Evolutionary conservation across 345 rosid genomes (phyloP).

Genomic region (Eucalyptus polyanthemos): DNA sequence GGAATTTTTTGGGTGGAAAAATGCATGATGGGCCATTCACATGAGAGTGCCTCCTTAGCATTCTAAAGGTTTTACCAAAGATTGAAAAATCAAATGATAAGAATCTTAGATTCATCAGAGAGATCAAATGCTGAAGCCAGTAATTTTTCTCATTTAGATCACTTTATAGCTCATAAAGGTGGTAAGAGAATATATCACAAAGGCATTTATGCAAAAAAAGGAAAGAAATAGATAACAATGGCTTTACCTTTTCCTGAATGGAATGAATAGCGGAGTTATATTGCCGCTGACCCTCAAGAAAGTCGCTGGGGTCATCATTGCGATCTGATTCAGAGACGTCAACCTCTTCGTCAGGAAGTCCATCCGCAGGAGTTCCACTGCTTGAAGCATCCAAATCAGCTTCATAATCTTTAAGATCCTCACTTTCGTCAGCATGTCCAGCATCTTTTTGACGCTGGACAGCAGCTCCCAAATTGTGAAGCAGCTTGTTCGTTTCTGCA

Average conservation of each 20-base stretch:
- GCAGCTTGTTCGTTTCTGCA: constrained; percentile 92
- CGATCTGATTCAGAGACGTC: constrained; percentile 63
- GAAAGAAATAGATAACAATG: neutral
- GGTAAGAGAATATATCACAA: neutral
- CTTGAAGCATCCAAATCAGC: constrained; percentile 64
- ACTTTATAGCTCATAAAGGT: neutral
- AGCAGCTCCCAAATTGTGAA: constrained; percentile 93
- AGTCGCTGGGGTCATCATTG: constrained; percentile 69
- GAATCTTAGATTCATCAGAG: neutral
- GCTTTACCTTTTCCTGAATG: constrained; percentile 80
- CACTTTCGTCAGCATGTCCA: constrained; percentile 56
- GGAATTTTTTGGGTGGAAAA: neutral
- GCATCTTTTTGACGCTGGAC: constrained; percentile 97
- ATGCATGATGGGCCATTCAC: neutral
- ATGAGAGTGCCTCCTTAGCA: neutral
- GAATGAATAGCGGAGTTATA: constrained; percentile 94
- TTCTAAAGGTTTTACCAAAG: neutral
- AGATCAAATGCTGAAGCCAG: neutral
- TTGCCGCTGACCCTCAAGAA: constrained; percentile 96
- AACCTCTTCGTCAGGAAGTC: constrained; percentile 56
- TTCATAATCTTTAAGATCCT: constrained; percentile 52
- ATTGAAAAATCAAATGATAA: neutral
- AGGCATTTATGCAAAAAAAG: neutral
- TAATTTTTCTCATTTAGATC: neutral
- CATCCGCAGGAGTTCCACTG: constrained; percentile 53